Evolutionary conservation across 208 protist species (phyloP).

Genomic region (Trypanosoma caninum): DNA sequence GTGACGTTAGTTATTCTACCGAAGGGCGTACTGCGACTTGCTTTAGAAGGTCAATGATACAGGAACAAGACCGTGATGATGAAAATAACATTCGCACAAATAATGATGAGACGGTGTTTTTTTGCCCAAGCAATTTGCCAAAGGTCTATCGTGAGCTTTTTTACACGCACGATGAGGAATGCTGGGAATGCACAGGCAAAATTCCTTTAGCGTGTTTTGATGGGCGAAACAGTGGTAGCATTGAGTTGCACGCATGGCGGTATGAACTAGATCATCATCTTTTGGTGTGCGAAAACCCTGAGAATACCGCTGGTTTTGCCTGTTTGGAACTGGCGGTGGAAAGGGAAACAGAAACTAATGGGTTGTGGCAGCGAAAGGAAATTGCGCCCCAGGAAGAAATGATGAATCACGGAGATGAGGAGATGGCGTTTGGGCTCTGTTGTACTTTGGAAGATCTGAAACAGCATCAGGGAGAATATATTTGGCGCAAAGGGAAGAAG

Average conservation of each 20-base stretch:
- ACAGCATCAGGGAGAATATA: neutral
- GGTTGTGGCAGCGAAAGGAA: neutral
- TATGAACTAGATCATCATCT: constrained; percentile 51
- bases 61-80: neutral
- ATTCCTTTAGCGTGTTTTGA: constrained; percentile 49
- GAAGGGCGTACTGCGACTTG: no score
- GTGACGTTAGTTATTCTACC: constrained; percentile 44
- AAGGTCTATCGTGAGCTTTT: constrained; percentile 14
- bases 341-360: neutral
- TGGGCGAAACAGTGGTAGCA: constrained; percentile 27
- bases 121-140: constrained; percentile 10
- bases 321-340: neutral
- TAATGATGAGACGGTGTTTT: constrained; percentile 2
- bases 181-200: constrained; percentile 63
- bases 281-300: constrained; percentile 1
- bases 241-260: constrained; percentile 69
- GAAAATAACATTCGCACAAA: neutral
- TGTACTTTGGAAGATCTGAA: neutral
- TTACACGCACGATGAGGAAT: constrained; percentile 32
- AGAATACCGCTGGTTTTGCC: neutral
- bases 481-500: constrained; percentile 11
- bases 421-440: neutral
- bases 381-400: neutral
- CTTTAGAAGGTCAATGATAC: no score
- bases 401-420: neutral